Evolutionary conservation across 345 rosid genomes (phyloP).

Genomic region (sweet orange (Citrus sinensis)): DVS_A1.0 CM039169.1:23843001-23843500

Average conservation of each 20-base stretch:
- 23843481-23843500: constrained; percentile 3
- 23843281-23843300: constrained; percentile 4
- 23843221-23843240: neutral
- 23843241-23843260: constrained; percentile 5
- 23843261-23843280: neutral
- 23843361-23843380: neutral
- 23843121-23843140: neutral
- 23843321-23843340: constrained; percentile 3
- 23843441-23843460: neutral
- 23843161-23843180: neutral
- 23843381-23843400: neutral
- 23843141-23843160: neutral
- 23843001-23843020: neutral
- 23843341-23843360: neutral
- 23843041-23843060: neutral
- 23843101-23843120: neutral
- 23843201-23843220: neutral
- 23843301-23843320: neutral
- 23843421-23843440: neutral
- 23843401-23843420: neutral
- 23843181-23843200: constrained; percentile 15
- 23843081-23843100: neutral
- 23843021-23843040: neutral
- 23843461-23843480: constrained; percentile 25
- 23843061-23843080: neutral